Evolutionary conservation across 257 asterid species (phyloP).

Genomic region (Fraxinus americana): DNA sequence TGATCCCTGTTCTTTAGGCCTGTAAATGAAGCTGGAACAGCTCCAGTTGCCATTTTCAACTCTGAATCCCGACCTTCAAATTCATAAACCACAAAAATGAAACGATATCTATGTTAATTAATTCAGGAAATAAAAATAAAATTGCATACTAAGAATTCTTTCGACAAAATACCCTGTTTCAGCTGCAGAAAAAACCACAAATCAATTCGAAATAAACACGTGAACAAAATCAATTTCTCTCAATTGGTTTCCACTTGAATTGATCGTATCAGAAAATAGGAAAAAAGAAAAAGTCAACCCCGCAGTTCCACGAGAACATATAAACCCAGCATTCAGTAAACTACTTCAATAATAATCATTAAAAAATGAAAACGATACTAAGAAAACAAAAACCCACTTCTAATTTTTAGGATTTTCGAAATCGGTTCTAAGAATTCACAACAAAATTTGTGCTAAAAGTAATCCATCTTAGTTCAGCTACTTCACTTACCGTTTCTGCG

Average conservation of each 20-base stretch:
- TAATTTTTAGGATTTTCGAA: not conserved
- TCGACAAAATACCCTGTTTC: not conserved
- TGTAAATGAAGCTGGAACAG: constrained; percentile 82
- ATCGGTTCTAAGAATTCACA: not conserved
- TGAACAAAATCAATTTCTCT: too few relatives aligned
- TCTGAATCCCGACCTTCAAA: constrained; percentile 30
- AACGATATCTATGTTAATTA: not conserved
- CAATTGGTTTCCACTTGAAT: not conserved
- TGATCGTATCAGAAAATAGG: not conserved
- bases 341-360: not conserved
- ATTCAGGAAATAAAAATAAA: not conserved
- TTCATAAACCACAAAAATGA: constrained; percentile 31
- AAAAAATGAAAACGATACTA: constrained; percentile 7
- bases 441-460: not conserved
- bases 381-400: constrained; percentile 8
- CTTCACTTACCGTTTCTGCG: constrained; percentile 14
- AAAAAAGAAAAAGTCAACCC: constrained; percentile 17
- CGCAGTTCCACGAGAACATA: not conserved
- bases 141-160: not conserved
- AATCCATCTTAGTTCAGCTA: not conserved
- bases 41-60: constrained; percentile 77
- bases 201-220: too few relatives aligned
- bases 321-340: not conserved
- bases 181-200: not conserved
- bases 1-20: constrained; percentile 64